Percentiles rank a stretch among this genome's conserved stretches.
Conservation (phyloP, 2,329 filamentous ascomycete genomes). For the Xylariales sp. region DNA sequence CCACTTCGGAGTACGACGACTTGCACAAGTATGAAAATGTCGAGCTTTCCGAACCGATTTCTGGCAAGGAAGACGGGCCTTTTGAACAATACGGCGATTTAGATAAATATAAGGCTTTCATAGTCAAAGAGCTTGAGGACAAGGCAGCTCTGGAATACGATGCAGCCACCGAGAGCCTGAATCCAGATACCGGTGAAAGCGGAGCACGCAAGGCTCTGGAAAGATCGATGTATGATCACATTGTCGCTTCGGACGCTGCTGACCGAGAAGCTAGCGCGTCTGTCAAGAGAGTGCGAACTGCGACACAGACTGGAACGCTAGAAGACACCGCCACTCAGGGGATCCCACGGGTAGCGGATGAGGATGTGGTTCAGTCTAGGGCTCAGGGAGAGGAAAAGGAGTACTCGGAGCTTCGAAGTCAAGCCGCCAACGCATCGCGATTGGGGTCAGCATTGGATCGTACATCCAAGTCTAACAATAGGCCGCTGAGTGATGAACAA, state of each 20-base stretch:
- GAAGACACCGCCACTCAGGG: too few species aligned
- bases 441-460: conserved; percentile 25
- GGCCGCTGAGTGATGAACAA: conserved; percentile 5
- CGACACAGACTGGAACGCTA: conserved; percentile 13
- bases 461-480: conserved; percentile 13
- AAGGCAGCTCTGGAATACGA: conserved; percentile 23
- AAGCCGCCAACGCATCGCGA: conserved; percentile 13
- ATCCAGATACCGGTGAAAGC: conserved; percentile 32
- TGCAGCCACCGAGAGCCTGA: conserved; percentile 27
- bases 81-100: conserved; percentile 34
- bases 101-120: conserved; percentile 31
- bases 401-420: conserved; percentile 17
- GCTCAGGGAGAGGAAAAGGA: conserved; percentile 18
- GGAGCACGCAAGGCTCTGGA: conserved; percentile 23
- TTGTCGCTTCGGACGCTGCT: conserved; percentile 21
- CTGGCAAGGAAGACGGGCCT: conserved; percentile 16
- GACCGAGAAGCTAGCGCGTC: conserved; percentile 20
- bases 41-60: conserved; percentile 17
- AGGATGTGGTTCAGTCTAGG: conserved; percentile 11
- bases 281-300: conserved; percentile 14
- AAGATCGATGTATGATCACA: conserved; percentile 22
- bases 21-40: conserved; percentile 30
- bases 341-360: too few species aligned
- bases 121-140: conserved; percentile 29
- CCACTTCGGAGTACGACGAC: conserved; percentile 28